Base-by-base conservation (phyloP, 768 basidiomycete species). In the Calvatia gigantea region DNA sequence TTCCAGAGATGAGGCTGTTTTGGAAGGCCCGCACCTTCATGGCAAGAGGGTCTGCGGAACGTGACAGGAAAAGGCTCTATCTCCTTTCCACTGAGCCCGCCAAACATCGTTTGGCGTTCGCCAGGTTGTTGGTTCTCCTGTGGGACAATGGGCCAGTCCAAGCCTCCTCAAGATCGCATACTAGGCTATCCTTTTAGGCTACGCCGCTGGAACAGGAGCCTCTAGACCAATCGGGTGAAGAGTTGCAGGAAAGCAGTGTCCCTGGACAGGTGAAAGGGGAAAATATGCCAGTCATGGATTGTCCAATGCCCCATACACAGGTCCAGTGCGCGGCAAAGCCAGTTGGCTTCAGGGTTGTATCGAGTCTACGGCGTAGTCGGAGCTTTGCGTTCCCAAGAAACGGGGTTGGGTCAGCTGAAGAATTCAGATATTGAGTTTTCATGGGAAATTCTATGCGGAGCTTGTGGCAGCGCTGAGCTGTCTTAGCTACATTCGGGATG, bases 131-230 rank as follows among this genome's bases (percentile, higher is more conserved):
- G 51, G 51, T 42, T 42, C 51, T 35, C 28, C 41, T 23, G 51
- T 53, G 51, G 44, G 51, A 49, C 17, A 43, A 53, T 43, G 15
- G 21, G 25, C 14, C 31, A 11, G 44, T 43, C 12, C 51, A 53
- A n/a, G n/a, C n/a, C n/a, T n/a, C n/a, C n/a, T n/a, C n/a, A n/a
- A n/a, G 51, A 19, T 43, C 21, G 28, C 9, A 17, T 32, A 14
- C 42, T 33, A 31, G 51, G 21, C 25, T 14, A 43, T 53, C 51
- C 43, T 33, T 53, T 53, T 44, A 38, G 41, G 29, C 23, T 27
- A 33, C 31, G 51, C 51, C 41, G 42, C 33, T 53, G 25, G 31
- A 42, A 43, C 25, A 53, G 39, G 39, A 43, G 51, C 12, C n/a
- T n/a, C n/a, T n/a, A n/a, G 39, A 21, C 41, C 41, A 32, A 33